Evolutionary conservation across 768 basidiomycete genomes (phyloP), one percentile per base, ranked within the genome.

Genomic region (Tulasnella sp.): DNA sequence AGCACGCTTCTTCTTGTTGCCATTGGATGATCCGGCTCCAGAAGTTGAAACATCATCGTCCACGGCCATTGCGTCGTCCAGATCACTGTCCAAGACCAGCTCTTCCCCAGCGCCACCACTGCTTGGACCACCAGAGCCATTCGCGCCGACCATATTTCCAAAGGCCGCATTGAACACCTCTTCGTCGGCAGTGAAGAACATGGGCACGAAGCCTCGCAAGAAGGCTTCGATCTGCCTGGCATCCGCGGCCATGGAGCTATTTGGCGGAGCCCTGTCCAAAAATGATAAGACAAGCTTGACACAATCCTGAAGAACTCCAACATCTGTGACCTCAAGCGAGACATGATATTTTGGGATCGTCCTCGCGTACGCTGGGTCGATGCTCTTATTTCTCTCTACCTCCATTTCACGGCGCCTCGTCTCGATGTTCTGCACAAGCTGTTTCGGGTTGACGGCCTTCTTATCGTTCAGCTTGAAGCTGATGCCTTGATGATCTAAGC

Each of bases 381-480:
- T 56, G 61, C 52, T 51, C 42, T 58, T 63, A 23, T 86, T 87
- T 2, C 84, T 80, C 67, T 81, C 81, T 59, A 84, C 80, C 32
- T 76, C 67, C 69, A 91, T 87, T 60, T 77, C 76, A 30, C 77
- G 76, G 68, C 83, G 83, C 63, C 82, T 73, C 53, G 71, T 65
- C 69, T 93, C 90, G 66, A 94, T 85, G 58, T 94, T 86, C 29
- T 73, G 76, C 29, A 91, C 83, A 67, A 95, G 88, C 64, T 83
- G 74, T 69, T 90, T 93, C 44, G 87, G 78, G 5, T 86, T 91
- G 68, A 93, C 86, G 61, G 78, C 80, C 73, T 90, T 90, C 80
- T 97, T 97, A 77, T 99, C 96, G 70, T 91, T 94, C 60, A 78
- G 78, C 75, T 97, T 98, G 82, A 95, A 96, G 61, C 79, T 82